Evolutionary conservation across 2,329 filamentous ascomycete genomes (phyloP).

Genomic region (Aspergillus amoenus): DNA sequence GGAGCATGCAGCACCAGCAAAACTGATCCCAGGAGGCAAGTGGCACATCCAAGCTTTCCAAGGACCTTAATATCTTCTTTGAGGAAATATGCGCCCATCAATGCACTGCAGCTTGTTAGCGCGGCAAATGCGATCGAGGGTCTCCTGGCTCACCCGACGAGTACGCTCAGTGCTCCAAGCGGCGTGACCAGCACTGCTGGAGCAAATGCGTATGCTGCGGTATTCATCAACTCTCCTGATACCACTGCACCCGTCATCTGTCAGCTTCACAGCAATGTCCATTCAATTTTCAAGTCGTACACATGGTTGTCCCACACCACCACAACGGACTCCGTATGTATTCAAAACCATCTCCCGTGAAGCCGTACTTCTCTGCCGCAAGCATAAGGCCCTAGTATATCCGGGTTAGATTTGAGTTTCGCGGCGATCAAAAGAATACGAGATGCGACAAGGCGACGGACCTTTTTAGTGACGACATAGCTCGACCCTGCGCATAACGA

Average conservation of each 20-base stretch:
- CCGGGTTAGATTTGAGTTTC: constrained; percentile 20
- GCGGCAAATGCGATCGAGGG: constrained; percentile 13
- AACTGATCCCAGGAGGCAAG: constrained; percentile 91
- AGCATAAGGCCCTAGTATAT: constrained; percentile 74
- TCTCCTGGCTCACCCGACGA: constrained; percentile 66
- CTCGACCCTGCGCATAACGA: constrained; percentile 66
- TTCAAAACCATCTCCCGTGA: constrained; percentile 92
- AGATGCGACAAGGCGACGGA: constrained; percentile 42
- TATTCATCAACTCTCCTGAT: constrained; percentile 92
- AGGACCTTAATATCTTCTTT: constrained; percentile 82
- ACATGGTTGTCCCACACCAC: constrained; percentile 92
- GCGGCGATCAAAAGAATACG: background rate
- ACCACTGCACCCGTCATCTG: constrained; percentile 61
- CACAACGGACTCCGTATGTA: constrained; percentile 94
- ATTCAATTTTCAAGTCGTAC: constrained; percentile 51
- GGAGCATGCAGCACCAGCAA: constrained; percentile 97
- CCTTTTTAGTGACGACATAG: constrained; percentile 99
- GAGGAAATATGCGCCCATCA: constrained; percentile 91
- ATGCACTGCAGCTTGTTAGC: constrained; percentile 57
- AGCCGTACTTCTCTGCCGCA: constrained; percentile 86
- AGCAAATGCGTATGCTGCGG: constrained; percentile 96
- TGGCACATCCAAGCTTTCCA: constrained; percentile 92
- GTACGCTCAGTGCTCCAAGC: constrained; percentile 85
- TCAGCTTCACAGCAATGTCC: constrained; percentile 13
- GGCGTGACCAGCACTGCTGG: constrained; percentile 98